These are phyloP conservation scores for Ilyonectria mors-panacis DNA, from an alignment of 2,329 filamentous ascomycete genomes.

Conservation along the genomic window DNA sequence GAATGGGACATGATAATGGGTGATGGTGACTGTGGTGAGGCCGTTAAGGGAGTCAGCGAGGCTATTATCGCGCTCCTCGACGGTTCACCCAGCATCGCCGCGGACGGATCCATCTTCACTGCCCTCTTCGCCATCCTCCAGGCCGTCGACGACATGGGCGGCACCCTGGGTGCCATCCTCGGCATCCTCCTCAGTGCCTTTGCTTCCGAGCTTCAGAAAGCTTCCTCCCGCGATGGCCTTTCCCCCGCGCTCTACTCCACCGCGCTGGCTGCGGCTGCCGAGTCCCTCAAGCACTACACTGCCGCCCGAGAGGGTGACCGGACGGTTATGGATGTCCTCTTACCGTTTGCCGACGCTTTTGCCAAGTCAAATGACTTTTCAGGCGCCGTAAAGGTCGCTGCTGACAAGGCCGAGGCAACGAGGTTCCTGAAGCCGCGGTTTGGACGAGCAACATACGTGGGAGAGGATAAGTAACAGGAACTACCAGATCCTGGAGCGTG, in stretches of 20 bases:
- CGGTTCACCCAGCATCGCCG: conserved; percentile 40
- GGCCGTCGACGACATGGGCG: conserved; percentile 59
- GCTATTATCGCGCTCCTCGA: conserved; percentile 50
- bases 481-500: conserved; percentile 52
- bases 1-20: conserved; percentile 67
- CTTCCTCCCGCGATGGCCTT: conserved; percentile 27
- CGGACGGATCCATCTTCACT: conserved; percentile 50
- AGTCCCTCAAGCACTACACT: conserved; percentile 46
- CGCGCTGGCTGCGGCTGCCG: conserved; percentile 40
- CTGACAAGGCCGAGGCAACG: conserved; percentile 49
- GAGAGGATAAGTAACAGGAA: conserved; percentile 47
- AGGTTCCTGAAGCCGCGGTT: conserved; percentile 47
- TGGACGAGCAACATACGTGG: conserved; percentile 49
- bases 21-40: conserved; percentile 71
- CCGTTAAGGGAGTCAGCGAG: conserved; percentile 48
- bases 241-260: conserved; percentile 36
- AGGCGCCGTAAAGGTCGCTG: conserved; percentile 35
- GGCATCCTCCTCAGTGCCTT: conserved; percentile 58
- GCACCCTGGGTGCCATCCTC: conserved; percentile 54
- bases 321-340: conserved; percentile 80
- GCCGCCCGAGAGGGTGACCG: conserved; percentile 54
- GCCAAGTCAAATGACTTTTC: conserved; percentile 21
- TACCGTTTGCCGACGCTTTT: conserved; percentile 76
- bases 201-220: conserved; percentile 55
- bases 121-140: conserved; percentile 61